A percentile compares a stretch with the other conserved stretches of the same genome.
Conservation (phyloP, 257 asterid genomes). For the Plantago major region DNA sequence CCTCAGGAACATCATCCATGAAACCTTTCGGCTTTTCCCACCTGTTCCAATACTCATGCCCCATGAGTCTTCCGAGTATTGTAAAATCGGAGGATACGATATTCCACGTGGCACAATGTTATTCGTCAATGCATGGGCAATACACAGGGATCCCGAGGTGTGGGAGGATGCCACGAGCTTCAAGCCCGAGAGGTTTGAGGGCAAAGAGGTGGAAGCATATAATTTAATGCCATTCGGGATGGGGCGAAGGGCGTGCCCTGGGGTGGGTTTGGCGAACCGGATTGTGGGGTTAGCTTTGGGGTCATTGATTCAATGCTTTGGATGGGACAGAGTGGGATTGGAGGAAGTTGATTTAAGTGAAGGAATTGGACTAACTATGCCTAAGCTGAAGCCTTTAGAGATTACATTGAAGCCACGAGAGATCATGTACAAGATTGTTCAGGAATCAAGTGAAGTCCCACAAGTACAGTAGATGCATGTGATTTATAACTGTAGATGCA, state of each 20-base stretch:
- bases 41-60: slow-evolving; percentile 15
- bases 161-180: slow-evolving; percentile 16
- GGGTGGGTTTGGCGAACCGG: slow-evolving; percentile 11
- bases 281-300: slow-evolving; percentile 18
- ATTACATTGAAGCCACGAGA: slow-evolving; percentile 23
- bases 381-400: slow-evolving; percentile 27
- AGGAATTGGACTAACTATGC: slow-evolving; percentile 30
- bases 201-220: slow-evolving; percentile 1
- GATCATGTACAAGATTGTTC: slow-evolving; percentile 14
- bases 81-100: slow-evolving; percentile 16
- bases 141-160: slow-evolving; percentile 18
- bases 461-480: too few relatives aligned
- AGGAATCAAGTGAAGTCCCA: slow-evolving; percentile 2
- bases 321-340: slow-evolving; percentile 16
- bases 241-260: slow-evolving; percentile 24
- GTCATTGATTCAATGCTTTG: slow-evolving; percentile 24
- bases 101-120: slow-evolving; percentile 20
- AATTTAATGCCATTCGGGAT: slow-evolving; percentile 21
- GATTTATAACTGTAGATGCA: too few relatives aligned
- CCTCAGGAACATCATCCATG: slow-evolving; percentile 16
- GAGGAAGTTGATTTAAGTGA: slow-evolving; percentile 32
- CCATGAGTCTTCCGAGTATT: slow-evolving; percentile 18
- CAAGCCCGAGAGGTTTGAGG: slow-evolving; percentile 23
- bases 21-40: slow-evolving; percentile 19
- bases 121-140: too few relatives aligned